Evolutionary conservation across 805 yeast genomes (phyloP), one percentile per base, ranked within the genome.

Genomic region (Barnettozyma vustinii): DNA sequence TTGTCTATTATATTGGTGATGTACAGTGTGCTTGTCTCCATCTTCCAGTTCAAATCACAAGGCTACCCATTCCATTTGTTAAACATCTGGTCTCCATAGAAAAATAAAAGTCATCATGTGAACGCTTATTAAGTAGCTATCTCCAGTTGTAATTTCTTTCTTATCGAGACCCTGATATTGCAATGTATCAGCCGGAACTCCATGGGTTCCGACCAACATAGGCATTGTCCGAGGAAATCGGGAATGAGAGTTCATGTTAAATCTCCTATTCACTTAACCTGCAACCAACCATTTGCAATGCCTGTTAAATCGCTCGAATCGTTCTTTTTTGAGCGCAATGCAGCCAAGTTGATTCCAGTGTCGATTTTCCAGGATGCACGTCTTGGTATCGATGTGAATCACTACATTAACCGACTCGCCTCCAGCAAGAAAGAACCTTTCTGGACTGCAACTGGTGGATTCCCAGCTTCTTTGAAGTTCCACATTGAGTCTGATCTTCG

Each of bases 321-420:
- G 3, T 82, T 74, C 61, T 71, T 84, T 40, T 80, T 80, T 56
- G 96, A 88, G 55, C 76, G 84, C 51, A 77, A 82, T 50, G 67
- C 84, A 41, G 82, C 81, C 43, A 72, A 75, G 44, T 72, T 81
- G 18, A 68, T 77, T 53, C 82, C 92, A 13, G 71, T 88, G 56
- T 85, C 84, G 35, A 68, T 80, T 4, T 70, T 89, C 49, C 77
- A 73, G 49, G 81, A 82, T 58, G 77, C 91, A 25, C 77, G 83
- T 15, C 69, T 89, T 45, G 96, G 96, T 48, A 85, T 89, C 41
- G 96, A 90, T 63, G 94, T 83, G 13, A 86, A 80, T 55, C 90
- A 88, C 61, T 90, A 88, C 59, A 65, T 88, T 36, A 71, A 85
- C 23, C 68, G 87, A 46, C 71, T 85, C 40, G 66, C 85, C 51